Evolutionary conservation across 139 green algal genomes (phyloP).

Genomic region (Desmodesmus armatus): DNA sequence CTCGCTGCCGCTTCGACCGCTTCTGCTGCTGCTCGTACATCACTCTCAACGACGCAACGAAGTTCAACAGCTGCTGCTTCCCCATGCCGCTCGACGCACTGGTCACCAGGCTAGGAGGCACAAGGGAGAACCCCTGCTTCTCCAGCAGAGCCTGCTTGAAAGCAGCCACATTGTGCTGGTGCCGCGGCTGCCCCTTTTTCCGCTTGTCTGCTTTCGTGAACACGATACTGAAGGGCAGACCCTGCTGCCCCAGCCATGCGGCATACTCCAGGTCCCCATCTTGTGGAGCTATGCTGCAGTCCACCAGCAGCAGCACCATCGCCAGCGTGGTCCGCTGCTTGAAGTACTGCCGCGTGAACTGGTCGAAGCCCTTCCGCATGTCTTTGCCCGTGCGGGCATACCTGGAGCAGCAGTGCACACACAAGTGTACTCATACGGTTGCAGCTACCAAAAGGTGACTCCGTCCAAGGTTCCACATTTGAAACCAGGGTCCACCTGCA

Average conservation of each 20-base stretch:
- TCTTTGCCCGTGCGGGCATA: constrained; percentile 74
- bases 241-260: constrained; percentile 77
- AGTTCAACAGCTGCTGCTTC: constrained; percentile 67
- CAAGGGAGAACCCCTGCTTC: constrained; percentile 50
- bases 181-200: constrained; percentile 66
- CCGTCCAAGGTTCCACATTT: too few relatives aligned
- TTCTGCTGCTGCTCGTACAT: constrained; percentile 36
- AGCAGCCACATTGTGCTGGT: constrained; percentile 64
- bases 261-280: constrained; percentile 85
- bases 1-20: background rate
- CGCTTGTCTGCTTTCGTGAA: constrained; percentile 78
- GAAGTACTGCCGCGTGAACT: constrained; percentile 85
- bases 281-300: constrained; percentile 87
- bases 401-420: constrained; percentile 44
- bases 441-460: too few relatives aligned
- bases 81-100: constrained; percentile 55
- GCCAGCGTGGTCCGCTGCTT: constrained; percentile 79
- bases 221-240: constrained; percentile 88
- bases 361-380: constrained; percentile 70
- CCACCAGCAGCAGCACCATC: constrained; percentile 94
- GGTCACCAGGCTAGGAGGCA: constrained; percentile 69
- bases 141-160: constrained; percentile 64
- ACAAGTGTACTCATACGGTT: too few relatives aligned
- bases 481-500: too few relatives aligned
- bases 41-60: constrained; percentile 69